phyloP scores from a whole-genome alignment of 306 rosid species.

The Pterocarpus macrocarpus region DNA sequence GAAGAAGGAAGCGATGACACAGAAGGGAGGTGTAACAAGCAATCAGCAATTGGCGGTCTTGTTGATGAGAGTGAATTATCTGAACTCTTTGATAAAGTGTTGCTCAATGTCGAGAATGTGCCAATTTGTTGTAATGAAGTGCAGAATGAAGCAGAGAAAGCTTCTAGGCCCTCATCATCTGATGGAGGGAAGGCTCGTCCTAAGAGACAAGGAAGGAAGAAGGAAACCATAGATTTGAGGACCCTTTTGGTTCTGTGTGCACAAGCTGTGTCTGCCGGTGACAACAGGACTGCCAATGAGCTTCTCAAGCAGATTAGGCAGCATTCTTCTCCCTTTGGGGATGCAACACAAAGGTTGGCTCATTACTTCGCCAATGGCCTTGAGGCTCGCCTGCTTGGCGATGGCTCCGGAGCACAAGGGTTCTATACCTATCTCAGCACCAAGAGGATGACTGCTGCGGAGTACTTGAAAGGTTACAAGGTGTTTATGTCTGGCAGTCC shows the following conservation, averaged over 20 bases:
- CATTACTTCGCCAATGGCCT: conserved; percentile 73
- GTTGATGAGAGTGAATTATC: conserved; percentile 58
- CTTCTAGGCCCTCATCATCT: conserved; percentile 12
- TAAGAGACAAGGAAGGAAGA: conserved; percentile 55
- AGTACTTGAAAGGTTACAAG: conserved; percentile 65
- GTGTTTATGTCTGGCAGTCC: conserved; percentile 54
- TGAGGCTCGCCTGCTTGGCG: conserved; percentile 70
- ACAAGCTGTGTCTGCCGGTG: conserved; percentile 68
- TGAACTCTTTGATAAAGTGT: conserved; percentile 57
- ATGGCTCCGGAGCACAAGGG: conserved; percentile 56
- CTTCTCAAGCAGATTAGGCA: conserved; percentile 70
- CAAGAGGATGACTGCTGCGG: conserved; percentile 58
- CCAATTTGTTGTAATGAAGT: conserved; percentile 41
- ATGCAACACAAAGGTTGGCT: conserved; percentile 72
- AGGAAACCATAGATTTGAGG: conserved; percentile 72
- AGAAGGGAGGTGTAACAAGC: conserved; percentile 63
- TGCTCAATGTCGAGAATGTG: conserved; percentile 43
- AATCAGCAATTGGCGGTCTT: conserved; percentile 43
- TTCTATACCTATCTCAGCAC: conserved; percentile 46
- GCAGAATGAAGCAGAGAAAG: conserved; percentile 28
- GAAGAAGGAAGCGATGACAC: conserved; percentile 36
- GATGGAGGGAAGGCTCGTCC: conserved; percentile 47
- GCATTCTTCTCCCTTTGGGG: conserved; percentile 71
- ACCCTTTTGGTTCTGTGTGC: conserved; percentile 65
- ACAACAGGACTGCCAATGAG: conserved; percentile 62